Evolutionary conservation across 2,329 filamentous ascomycete species (phyloP), one percentile per base, ranked within the genome.

Genomic region (Paramyrothecium sp.): DNA sequence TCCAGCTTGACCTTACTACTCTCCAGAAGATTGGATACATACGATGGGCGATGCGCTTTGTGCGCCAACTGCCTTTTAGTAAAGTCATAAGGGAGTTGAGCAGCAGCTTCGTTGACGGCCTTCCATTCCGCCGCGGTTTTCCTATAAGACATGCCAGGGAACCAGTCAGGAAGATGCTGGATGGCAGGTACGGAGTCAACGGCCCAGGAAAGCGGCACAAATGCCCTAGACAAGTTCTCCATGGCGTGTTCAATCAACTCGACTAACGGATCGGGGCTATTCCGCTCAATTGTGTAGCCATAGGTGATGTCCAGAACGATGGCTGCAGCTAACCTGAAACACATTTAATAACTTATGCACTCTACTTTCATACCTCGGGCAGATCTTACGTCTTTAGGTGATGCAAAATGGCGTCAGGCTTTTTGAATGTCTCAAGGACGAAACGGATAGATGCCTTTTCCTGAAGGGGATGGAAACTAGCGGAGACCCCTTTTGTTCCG

Each of bases 111-210:
- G 4, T 7, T 44, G 13, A 19, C 13, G 5, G 4, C 38, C 38
- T 44, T 44, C 7, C 7, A 7, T 44, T 44, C 13, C 4, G 38
- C 26, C 4, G 26, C 26, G 5, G 61, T 69, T 47, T 61, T 63
- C 53, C 73, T 62, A 58, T 73, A 75, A 0, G 58, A 58, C 1
- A 60, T 54, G 1, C 72, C 71, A 0, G 73, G 73, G 20, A 71
- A 58, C 33, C 63, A 54, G 1, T 60, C 60, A 0, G 73, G 73
- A 7, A 75, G 60, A 10, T 70, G 57, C 20, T 60, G 57, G 2
- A 75, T 57, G 2, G 48, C 23, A 1, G 73, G 72, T 0, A 75
- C n/a, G 0, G 68, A 60, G 22, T 75, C 71, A 7, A 74, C 71
- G 0, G 60, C 23, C 71, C 72, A 75, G 4, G 61, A 50, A 17